A percentile compares a stretch with the other conserved stretches of the same genome.
Evolutionary conservation across 2,329 filamentous ascomycete genomes (phyloP).

Genomic region (Bipolaris victoriae): DNA sequence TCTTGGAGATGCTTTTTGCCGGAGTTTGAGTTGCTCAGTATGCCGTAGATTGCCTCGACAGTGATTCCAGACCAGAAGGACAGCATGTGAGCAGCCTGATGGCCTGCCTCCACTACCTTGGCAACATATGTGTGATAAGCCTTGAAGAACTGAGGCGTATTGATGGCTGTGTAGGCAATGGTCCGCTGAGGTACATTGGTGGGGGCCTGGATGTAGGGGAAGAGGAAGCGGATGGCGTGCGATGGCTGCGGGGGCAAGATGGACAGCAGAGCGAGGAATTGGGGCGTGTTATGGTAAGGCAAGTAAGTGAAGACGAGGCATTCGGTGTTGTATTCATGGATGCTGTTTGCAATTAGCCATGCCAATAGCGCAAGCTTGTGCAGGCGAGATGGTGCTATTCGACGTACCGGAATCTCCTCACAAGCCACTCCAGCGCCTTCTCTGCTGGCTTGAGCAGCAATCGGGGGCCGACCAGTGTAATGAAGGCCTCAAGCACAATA

Average conservation of each 20-base stretch:
- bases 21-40: conserved; percentile 77
- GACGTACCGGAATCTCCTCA: conserved; percentile 72
- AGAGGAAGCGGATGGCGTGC: conserved; percentile 78
- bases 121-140: conserved; percentile 80
- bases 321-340: conserved; percentile 88
- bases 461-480: conserved; percentile 77
- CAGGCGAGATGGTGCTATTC: not conserved
- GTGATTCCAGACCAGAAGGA: conserved; percentile 91
- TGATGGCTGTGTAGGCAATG: conserved; percentile 81
- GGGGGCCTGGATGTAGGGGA: conserved; percentile 81
- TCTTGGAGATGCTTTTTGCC: conserved; percentile 77
- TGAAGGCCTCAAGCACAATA: conserved; percentile 77
- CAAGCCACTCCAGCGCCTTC: conserved; percentile 92
- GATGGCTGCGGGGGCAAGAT: conserved; percentile 81
- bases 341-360: conserved; percentile 49
- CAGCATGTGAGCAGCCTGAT: conserved; percentile 77
- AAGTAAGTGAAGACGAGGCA: conserved; percentile 83
- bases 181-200: conserved; percentile 79
- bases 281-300: conserved; percentile 85
- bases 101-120: conserved; percentile 71
- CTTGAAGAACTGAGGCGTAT: conserved; percentile 76
- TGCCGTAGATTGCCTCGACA: conserved; percentile 82
- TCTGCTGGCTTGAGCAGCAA: conserved; percentile 85
- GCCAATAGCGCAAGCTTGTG: not conserved
- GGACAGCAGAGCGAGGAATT: conserved; percentile 84